Evolutionary conservation across 2,329 filamentous ascomycete genomes (phyloP).

Genomic region (Fusarium sp.): DNA sequence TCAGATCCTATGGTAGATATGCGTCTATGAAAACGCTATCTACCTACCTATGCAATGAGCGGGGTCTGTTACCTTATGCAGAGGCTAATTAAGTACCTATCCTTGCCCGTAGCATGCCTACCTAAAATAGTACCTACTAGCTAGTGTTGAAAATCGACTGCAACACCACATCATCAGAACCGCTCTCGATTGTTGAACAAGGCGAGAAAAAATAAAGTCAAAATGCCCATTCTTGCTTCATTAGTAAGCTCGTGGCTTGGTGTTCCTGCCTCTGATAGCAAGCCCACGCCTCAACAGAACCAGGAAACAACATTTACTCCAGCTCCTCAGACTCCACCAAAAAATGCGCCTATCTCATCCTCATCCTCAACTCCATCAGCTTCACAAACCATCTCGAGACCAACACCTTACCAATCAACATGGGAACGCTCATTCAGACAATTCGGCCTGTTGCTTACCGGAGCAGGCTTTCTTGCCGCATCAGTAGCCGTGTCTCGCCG

Average conservation of each 20-base stretch:
- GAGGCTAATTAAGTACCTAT: neutral
- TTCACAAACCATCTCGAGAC: neutral
- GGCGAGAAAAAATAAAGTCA: neutral
- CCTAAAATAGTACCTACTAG: neutral
- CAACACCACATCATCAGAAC: neutral
- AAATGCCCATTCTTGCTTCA: constrained; percentile 18
- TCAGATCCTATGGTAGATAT: neutral
- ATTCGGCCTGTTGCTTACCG: constrained; percentile 77
- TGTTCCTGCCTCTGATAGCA: constrained; percentile 30
- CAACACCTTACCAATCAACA: constrained; percentile 50
- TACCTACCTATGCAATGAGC: constrained; percentile 21
- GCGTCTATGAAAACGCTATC: neutral
- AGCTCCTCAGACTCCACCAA: constrained; percentile 32
- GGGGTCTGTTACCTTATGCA: constrained; percentile 4
- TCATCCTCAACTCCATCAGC: neutral
- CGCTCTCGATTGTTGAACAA: neutral
- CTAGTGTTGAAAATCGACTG: neutral
- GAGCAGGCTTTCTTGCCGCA: constrained; percentile 78
- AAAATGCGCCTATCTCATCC: constrained; percentile 7
- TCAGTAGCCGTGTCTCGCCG: constrained; percentile 79
- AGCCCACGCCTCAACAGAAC: neutral
- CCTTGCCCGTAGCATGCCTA: neutral
- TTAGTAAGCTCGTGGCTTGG: constrained; percentile 35
- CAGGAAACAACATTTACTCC: constrained; percentile 17
- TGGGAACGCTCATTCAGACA: constrained; percentile 63